Base-by-base conservation (phyloP, 768 basidiomycete genomes). In the Psilocybe subaeruginosa region DNA sequence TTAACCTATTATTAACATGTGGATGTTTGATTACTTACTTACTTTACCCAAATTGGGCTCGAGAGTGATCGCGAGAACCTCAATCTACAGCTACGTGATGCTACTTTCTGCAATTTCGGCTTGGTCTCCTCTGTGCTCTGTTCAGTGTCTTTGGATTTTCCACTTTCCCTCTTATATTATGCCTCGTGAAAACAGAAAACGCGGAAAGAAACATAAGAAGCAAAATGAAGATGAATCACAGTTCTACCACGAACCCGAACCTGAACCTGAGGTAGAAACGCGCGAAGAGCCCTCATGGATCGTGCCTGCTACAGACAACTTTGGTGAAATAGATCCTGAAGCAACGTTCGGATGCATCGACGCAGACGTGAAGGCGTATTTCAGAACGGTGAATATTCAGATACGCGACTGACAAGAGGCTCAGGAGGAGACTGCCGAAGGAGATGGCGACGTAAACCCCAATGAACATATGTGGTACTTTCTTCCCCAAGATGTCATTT, bases 281-380 rank as follows among this genome's bases (percentile, higher is more conserved):
- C 59, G 47, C 37, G 77, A 75, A 53, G 83, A 80, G 58, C 91
- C 91, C 14, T 88, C 90, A 3, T 93, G 91, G 91, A 91, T 92
- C 54, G 77, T 85, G 7, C 69, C 82, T 51, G 71, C 78, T 17
- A 74, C 71, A 35, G 67, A 72, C 33, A 58, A 71, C n/a, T 62
- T 53, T 4, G 70, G 77, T 41, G 80, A 82, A 54, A 57, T 75
- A 56, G 80, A 87, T 68, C 71, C 74, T 14, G 92, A 93, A 61
- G 90, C 91, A 47, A 95, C 95, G 2, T 97, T 95, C 72, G 96
- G 95, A 59, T 90, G 88, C 62, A 86, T 97, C 7, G 95, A 97
- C 65, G 84, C 85, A 19, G 95, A 97, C 69, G 80, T 97, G 31
- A 97, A 97, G 73, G 92, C 94, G 2, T 98, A 98, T 75, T 97